Evolutionary conservation across 129 eudicot genomes (phyloP).

Genomic region (Smallanthus sonchifolius): DNA sequence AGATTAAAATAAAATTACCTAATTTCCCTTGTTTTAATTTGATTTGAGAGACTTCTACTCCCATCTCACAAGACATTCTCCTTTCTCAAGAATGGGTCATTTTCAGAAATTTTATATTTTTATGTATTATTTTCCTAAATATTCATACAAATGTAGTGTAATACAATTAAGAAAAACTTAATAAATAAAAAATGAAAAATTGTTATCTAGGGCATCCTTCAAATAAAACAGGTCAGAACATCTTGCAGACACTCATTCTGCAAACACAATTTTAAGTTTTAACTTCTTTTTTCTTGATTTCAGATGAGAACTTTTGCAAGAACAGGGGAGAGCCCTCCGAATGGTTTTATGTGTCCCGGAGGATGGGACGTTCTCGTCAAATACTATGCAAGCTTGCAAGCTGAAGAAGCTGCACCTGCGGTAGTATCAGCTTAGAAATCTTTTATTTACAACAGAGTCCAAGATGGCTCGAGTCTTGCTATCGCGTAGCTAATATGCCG

Average conservation of each 20-base stretch:
- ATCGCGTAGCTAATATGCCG: not conserved
- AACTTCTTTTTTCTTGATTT: not conserved
- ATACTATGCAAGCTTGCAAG: slow-evolving; percentile 66
- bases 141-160: not conserved
- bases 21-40: not conserved
- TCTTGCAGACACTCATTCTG: not conserved
- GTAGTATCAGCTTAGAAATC: slow-evolving; percentile 36
- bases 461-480: slow-evolving; percentile 1
- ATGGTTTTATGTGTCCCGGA: slow-evolving; percentile 91
- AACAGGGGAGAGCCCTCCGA: slow-evolving; percentile 87
- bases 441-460: not conserved
- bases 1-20: not conserved
- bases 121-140: not conserved
- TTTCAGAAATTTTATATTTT: no score
- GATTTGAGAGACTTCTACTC: not conserved
- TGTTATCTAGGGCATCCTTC: not conserved
- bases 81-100: no score
- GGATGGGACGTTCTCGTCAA: slow-evolving; percentile 78
- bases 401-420: slow-evolving; percentile 49
- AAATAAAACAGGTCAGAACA: not conserved
- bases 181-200: not conserved
- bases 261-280: not conserved
- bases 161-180: not conserved
- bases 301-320: slow-evolving; percentile 85
- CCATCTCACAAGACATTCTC: not conserved